phyloP scores from a whole-genome alignment of 306 rosid genomes.

The Casuarina glauca region DNA sequence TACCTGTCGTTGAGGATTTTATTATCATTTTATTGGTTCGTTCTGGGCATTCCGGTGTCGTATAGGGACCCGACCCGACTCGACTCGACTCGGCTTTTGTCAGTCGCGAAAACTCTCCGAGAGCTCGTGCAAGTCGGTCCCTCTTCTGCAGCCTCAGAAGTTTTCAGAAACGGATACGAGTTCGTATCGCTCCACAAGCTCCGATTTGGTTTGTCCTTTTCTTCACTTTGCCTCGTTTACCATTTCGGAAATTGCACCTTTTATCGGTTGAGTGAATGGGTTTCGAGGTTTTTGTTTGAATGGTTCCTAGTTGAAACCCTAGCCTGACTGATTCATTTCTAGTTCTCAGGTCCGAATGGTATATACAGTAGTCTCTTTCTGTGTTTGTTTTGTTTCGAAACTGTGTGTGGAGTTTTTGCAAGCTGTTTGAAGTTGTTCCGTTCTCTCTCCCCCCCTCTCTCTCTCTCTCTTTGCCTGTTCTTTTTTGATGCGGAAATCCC shows the following conservation, averaged over 20 bases:
- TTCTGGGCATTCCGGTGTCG: not conserved
- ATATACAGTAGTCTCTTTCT: not conserved
- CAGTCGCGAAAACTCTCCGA: not conserved
- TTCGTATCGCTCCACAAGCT: not conserved
- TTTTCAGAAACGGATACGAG: constrained; percentile 1
- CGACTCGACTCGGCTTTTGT: constrained; percentile 9
- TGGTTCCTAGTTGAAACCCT: constrained; percentile 3
- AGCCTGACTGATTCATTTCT: not conserved
- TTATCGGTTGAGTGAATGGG: not conserved
- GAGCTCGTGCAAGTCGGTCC: constrained; percentile 4
- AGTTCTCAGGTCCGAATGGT: not conserved
- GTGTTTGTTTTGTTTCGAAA: not conserved
- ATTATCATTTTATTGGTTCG: not conserved
- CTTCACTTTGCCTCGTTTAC: not conserved
- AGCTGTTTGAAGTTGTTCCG: not conserved
- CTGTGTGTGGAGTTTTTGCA: not conserved
- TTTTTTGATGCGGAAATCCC: not conserved
- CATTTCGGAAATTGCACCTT: not conserved
- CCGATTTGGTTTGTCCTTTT: not conserved
- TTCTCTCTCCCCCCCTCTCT: too few relatives aligned
- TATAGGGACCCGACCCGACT: not conserved
- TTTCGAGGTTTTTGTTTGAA: constrained; percentile 6
- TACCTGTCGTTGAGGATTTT: too few relatives aligned
- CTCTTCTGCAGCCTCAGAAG: not conserved
- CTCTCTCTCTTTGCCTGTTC: not conserved